Conservation (phyloP, 129 eudicot species). For the Centrapalus pauciflorus region DNA sequence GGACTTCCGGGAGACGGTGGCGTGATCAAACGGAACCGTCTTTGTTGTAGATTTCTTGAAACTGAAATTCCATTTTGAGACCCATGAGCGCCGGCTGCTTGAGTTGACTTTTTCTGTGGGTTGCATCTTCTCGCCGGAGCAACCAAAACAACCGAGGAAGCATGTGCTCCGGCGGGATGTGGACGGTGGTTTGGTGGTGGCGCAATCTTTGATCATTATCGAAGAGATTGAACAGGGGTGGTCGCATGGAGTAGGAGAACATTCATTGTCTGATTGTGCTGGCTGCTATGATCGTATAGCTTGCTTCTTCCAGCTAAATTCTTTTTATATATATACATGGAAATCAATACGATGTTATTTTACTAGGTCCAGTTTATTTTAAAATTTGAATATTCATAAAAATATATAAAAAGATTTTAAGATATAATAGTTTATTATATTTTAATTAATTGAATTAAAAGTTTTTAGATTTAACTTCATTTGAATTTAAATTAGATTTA, state of each 20-base stretch:
- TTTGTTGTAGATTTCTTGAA: conserved; percentile 18
- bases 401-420: too few species aligned
- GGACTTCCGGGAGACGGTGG: not conserved
- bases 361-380: too few species aligned
- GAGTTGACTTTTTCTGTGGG: conserved; percentile 29
- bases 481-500: too few species aligned
- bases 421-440: too few species aligned
- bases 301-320: conserved; percentile 3
- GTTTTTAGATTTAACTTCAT: too few species aligned
- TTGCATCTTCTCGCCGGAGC: conserved; percentile 3
- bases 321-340: conserved; percentile 21
- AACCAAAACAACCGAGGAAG: conserved; percentile 43
- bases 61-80: conserved; percentile 11
- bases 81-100: conserved; percentile 18
- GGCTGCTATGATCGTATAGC: conserved; percentile 11
- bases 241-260: conserved; percentile 20
- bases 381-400: too few species aligned
- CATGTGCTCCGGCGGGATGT: conserved; percentile 10
- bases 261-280: conserved; percentile 33
- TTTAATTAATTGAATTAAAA: too few species aligned
- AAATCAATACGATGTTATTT: too few species aligned
- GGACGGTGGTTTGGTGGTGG: conserved; percentile 8
- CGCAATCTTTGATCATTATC: conserved; percentile 22
- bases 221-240: conserved; percentile 8
- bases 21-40: conserved; percentile 15